Conservation (phyloP, 169 alveolate species). For the Cryptosporidium parvum region DNA sequence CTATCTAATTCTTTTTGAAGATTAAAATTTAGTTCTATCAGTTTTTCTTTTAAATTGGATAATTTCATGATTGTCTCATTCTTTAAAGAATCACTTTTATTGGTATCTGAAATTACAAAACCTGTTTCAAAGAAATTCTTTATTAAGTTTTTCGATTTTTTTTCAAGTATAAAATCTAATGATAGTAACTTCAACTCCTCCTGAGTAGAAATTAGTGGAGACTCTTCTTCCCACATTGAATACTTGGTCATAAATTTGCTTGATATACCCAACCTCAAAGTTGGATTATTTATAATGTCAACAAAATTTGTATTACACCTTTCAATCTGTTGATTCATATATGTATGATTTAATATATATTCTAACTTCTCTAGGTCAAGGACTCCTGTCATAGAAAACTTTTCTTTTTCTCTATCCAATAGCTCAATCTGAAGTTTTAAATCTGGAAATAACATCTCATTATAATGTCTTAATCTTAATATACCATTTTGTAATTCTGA, state of each 20-base stretch:
- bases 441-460: slow-evolving; percentile 50
- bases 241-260: neutral
- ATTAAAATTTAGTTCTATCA: neutral
- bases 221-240: slow-evolving; percentile 59
- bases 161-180: slow-evolving; percentile 2
- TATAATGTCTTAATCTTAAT: slow-evolving; percentile 25
- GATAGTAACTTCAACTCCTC: neutral
- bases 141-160: slow-evolving; percentile 21
- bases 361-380: slow-evolving; percentile 4
- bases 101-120: neutral
- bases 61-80: neutral
- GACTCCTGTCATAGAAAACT: neutral
- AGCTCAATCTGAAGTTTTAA: slow-evolving; percentile 17
- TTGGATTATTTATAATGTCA: neutral
- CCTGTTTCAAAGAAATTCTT: neutral
- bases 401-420: neutral
- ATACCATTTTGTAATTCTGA: neutral
- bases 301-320: slow-evolving; percentile 4
- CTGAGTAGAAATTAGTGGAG: neutral
- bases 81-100: neutral
- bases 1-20: slow-evolving; percentile 8
- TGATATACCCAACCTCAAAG: slow-evolving; percentile 5
- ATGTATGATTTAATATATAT: neutral
- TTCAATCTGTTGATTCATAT: slow-evolving; percentile 5
- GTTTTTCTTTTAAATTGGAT: neutral